Evolutionary conservation across 352 stramenopile genomes (phyloP).

Genomic region (Phytopythium mirpurense): DNA sequence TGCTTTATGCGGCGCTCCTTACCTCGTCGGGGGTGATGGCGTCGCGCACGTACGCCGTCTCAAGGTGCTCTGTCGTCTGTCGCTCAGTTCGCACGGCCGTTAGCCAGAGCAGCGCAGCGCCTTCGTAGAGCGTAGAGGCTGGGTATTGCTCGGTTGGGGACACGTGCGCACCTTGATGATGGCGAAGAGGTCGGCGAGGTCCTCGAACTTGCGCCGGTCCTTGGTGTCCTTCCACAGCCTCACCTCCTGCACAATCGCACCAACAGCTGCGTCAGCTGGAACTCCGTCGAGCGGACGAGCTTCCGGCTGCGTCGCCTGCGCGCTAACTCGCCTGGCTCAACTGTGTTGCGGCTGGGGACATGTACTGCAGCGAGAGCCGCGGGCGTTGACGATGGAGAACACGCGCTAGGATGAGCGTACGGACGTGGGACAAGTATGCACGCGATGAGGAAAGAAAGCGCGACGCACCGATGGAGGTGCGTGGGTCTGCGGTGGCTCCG

Average conservation of each 20-base stretch:
- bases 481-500: background rate
- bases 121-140: too few species aligned
- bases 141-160: too few species aligned
- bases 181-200: constrained; percentile 91
- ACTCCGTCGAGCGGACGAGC: too few species aligned
- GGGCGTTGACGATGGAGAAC: background rate
- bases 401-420: background rate
- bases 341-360: background rate
- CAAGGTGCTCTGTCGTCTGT: constrained; percentile 94
- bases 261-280: too few species aligned
- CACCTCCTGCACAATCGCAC: constrained; percentile 42
- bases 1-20: too few species aligned
- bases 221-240: constrained; percentile 82
- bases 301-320: too few species aligned
- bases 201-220: constrained; percentile 83
- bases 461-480: background rate
- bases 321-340: background rate
- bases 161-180: constrained; percentile 95
- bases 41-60: constrained; percentile 96
- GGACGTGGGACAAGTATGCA: background rate
- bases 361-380: background rate
- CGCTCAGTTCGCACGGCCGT: background rate
- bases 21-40: constrained; percentile 91
- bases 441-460: background rate
- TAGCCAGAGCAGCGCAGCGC: background rate